Evolutionary conservation across 2,329 filamentous ascomycete species (phyloP), one percentile per base, ranked within the genome.

Genomic region (Aquanectria penicillioides): DNA sequence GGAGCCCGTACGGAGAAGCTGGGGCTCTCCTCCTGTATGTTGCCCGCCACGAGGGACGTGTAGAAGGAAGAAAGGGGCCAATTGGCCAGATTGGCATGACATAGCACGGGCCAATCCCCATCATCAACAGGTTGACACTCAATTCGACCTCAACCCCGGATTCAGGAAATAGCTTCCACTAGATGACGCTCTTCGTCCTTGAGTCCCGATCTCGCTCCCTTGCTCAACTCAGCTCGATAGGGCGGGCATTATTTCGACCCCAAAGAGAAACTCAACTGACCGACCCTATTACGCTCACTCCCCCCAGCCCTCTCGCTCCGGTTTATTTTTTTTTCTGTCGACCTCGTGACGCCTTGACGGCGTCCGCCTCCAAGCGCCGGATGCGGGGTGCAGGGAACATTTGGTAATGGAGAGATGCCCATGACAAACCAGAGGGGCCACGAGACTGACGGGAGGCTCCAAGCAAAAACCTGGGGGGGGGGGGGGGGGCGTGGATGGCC

Each of bases 381-480:
- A 68, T 70, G 68, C 68, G 68, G 68, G 68, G 68, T 69, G 66
- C 58, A 69, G 64, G 58, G 59, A 64, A 65, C 48, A 65, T 69
- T 69, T 67, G 63, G 56, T 70, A 70, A 69, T 59, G 53, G 54
- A 62, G 57, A 57, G 53, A 53, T 43, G 63, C 65, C 63, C 57
- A 66, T 67, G 67, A 66, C 66, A 69, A 70, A 70, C 66, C 49
- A 62, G 47, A 61, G 60, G 62, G 56, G 64, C 68, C 68, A 68
- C 66, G 67, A 65, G 67, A 68, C 58, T 43, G 43, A 44, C 46
- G 52, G 34, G 22, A n/a, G 36, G 22, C n/a, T n/a, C n/a, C n/a
- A 25, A 65, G 29, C 29, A 44, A 55, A 15, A 8, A 38, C n/a
- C 33, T 63, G 50, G 57, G 54, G 36, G 47, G 48, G 57, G 54